Conservation (phyloP, 2,329 filamentous ascomycete genomes). For the Penicillium corylophilum region DNA sequence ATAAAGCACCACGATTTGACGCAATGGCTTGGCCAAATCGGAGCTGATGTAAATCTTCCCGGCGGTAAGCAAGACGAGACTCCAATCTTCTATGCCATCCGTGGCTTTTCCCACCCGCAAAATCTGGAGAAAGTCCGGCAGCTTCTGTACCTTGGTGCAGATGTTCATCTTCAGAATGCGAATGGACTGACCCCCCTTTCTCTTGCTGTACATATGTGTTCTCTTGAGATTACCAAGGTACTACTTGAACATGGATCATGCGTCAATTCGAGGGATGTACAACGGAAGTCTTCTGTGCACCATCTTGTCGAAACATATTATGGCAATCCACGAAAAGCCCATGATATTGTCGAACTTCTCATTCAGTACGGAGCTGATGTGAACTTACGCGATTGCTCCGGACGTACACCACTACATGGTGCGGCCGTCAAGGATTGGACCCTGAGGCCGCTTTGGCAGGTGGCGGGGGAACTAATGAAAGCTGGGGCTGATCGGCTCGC, state of each 20-base stretch:
- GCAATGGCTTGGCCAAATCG: constrained; percentile 2
- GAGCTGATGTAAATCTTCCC: constrained; percentile 14
- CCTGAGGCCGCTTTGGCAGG: constrained; percentile 1
- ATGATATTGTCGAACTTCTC: constrained; percentile 8
- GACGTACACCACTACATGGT: constrained; percentile 9
- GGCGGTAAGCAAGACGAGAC: constrained; percentile 7
- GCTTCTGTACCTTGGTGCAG: constrained; percentile 2
- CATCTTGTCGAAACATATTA: constrained; percentile 3
- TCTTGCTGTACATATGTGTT: constrained; percentile 2
- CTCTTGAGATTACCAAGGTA: background rate
- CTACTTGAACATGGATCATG: constrained; percentile 5
- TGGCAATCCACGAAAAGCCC: background rate
- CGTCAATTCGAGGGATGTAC: constrained; percentile 5
- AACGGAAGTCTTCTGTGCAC: constrained; percentile 7
- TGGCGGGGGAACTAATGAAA: constrained; percentile 4
- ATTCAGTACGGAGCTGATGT: constrained; percentile 10
- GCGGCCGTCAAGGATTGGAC: constrained; percentile 5
- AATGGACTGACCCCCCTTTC: constrained; percentile 8
- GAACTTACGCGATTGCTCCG: constrained; percentile 4
- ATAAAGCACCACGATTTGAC: background rate
- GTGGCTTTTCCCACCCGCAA: background rate
- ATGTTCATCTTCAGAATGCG: constrained; percentile 8
- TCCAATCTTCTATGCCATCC: constrained; percentile 9
- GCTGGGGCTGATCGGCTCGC: constrained; percentile 11
- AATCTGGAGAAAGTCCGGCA: background rate